These are phyloP conservation scores for Castanea sativa DNA, from an alignment of 306 rosid genomes.

Conservation along the genomic window DNA sequence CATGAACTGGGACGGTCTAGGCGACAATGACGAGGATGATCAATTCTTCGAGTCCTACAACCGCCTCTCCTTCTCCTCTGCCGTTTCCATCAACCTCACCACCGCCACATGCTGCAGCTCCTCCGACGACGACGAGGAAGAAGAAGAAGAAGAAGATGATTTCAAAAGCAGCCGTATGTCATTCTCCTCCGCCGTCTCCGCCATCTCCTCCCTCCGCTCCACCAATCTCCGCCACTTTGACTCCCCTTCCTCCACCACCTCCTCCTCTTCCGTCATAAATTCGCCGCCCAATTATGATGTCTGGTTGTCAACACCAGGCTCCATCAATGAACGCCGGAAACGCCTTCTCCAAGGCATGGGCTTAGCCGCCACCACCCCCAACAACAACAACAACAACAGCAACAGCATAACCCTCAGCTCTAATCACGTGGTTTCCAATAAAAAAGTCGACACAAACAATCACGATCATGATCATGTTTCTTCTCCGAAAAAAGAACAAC, in stretches of 20 bases:
- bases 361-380: constrained; percentile 15
- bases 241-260: neutral
- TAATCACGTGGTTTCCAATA: constrained; percentile 17
- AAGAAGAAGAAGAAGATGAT: constrained; percentile 50
- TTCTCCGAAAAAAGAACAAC: neutral
- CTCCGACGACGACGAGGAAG: constrained; percentile 39
- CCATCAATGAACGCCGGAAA: constrained; percentile 56
- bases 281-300: constrained; percentile 45
- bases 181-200: constrained; percentile 38
- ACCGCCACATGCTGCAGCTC: constrained; percentile 29
- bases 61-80: constrained; percentile 46
- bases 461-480: neutral
- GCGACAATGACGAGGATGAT: constrained; percentile 50
- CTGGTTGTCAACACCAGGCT: constrained; percentile 79
- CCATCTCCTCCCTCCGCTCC: constrained; percentile 35
- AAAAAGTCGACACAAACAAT: neutral
- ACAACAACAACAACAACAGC: neutral
- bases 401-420: constrained; percentile 22
- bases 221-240: constrained; percentile 9
- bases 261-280: no score
- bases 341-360: constrained; percentile 69
- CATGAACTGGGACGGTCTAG: constrained; percentile 63
- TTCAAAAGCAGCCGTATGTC: constrained; percentile 58
- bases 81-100: constrained; percentile 27
- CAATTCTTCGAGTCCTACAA: constrained; percentile 55